These are phyloP conservation scores for Coprinellus aureogranulatus DNA, from an alignment of 768 basidiomycete genomes.

Conservation along the genomic window DNA sequence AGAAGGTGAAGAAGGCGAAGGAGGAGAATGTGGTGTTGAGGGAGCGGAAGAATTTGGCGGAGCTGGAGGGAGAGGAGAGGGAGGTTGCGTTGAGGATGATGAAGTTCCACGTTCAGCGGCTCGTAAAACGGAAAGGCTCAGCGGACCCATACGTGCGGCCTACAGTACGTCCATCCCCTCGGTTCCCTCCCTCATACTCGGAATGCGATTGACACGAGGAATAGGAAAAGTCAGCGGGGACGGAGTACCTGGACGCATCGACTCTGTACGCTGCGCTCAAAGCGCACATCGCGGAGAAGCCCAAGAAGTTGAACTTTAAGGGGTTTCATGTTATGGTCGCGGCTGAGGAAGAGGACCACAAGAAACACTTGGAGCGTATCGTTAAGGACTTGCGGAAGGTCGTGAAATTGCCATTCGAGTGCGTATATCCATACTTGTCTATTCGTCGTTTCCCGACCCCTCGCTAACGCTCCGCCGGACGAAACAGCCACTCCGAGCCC, in stretches of 20 bases:
- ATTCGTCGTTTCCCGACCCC: too few species aligned
- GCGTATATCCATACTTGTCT: constrained; percentile 4
- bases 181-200: not conserved
- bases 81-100: constrained; percentile 15
- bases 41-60: constrained; percentile 8
- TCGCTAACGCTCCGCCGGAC: too few species aligned
- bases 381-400: constrained; percentile 28
- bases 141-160: not conserved
- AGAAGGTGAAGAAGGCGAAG: too few species aligned
- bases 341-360: constrained; percentile 19
- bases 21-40: not conserved
- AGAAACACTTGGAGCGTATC: constrained; percentile 21
- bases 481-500: not conserved
- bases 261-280: constrained; percentile 26
- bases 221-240: not conserved
- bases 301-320: constrained; percentile 14
- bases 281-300: not conserved
- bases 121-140: not conserved
- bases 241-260: constrained; percentile 29
- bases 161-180: too few species aligned
- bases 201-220: not conserved
- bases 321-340: constrained; percentile 32
- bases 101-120: constrained; percentile 17
- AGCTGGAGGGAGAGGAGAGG: constrained; percentile 19
- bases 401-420: constrained; percentile 28